Evolutionary conservation across 371 early-diverging fungal species (phyloP).

Genomic region (Mucor saturninus): DNA sequence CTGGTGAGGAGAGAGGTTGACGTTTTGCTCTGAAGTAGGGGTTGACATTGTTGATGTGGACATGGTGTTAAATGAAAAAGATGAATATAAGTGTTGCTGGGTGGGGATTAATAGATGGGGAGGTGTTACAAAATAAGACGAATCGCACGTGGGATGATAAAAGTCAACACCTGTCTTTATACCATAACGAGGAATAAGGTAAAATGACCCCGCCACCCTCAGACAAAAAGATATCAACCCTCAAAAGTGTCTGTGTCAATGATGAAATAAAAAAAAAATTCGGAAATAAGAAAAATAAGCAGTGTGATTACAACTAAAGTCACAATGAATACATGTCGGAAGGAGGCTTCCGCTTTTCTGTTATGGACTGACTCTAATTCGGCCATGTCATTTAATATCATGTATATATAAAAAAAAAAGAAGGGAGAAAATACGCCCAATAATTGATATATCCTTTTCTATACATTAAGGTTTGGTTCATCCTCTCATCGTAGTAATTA

Average conservation of each 20-base stretch:
- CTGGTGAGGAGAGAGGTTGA: conserved; percentile 8
- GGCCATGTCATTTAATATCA: conserved; percentile 1
- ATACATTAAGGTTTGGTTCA: conserved; percentile 5
- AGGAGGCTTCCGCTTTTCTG: not conserved
- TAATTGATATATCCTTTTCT: conserved; percentile 11
- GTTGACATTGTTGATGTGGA: conserved; percentile 22
- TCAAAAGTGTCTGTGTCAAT: not conserved
- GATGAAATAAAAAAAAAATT: too few species aligned
- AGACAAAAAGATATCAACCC: not conserved
- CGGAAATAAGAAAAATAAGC: not conserved
- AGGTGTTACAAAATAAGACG: conserved; percentile 16
- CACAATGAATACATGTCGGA: too few species aligned
- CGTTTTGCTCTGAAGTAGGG: conserved; percentile 25
- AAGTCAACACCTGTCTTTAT: conserved; percentile 8
- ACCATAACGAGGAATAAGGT: conserved; percentile 1
- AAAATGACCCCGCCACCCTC: not conserved
- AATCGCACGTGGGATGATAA: conserved; percentile 7
- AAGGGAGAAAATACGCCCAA: not conserved
- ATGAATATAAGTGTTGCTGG: not conserved
- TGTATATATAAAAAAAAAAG: not conserved
- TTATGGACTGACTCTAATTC: not conserved
- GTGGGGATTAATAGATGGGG: not conserved
- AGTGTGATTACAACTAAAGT: too few species aligned
- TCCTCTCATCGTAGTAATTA: not conserved
- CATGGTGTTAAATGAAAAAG: conserved; percentile 7